A percentile compares a stretch with the other conserved stretches of the same genome.
Conservation (phyloP, 164 flowering plant genomes). For the Taxillus chinensis region DNA sequence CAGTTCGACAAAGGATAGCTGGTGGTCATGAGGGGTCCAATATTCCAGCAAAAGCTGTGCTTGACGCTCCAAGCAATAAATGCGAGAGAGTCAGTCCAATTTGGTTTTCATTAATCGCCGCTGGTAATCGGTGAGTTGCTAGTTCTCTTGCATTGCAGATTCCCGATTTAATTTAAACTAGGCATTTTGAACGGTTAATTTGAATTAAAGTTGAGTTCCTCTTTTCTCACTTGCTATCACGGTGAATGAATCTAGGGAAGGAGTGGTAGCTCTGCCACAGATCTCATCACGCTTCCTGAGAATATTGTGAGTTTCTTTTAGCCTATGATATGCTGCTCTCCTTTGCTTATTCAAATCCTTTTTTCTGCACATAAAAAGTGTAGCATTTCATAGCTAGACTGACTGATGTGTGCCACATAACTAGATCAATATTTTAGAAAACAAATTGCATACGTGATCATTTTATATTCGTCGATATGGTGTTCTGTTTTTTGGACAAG, state of each 20-base stretch:
- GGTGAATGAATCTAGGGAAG: conserved; percentile 18
- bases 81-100: conserved; percentile 13
- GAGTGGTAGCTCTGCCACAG: conserved; percentile 42
- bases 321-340: neutral
- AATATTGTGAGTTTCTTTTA: conserved; percentile 27
- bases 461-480: no score
- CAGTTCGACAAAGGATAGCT: conserved; percentile 4
- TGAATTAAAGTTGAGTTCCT: neutral
- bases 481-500: no score
- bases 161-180: neutral
- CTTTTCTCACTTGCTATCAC: neutral
- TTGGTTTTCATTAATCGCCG: conserved; percentile 25
- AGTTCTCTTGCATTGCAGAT: neutral
- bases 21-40: conserved; percentile 8
- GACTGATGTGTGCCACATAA: no score
- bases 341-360: neutral
- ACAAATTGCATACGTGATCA: no score
- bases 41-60: conserved; percentile 10
- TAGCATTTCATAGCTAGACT: no score
- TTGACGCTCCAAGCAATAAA: conserved; percentile 9
- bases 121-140: conserved; percentile 14
- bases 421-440: no score
- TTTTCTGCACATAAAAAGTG: neutral
- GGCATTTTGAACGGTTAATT: neutral
- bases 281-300: conserved; percentile 42